These are phyloP conservation scores for Hygrophorus pudorinus DNA, from an alignment of 768 basidiomycete genomes.

Conservation along the genomic window DNA sequence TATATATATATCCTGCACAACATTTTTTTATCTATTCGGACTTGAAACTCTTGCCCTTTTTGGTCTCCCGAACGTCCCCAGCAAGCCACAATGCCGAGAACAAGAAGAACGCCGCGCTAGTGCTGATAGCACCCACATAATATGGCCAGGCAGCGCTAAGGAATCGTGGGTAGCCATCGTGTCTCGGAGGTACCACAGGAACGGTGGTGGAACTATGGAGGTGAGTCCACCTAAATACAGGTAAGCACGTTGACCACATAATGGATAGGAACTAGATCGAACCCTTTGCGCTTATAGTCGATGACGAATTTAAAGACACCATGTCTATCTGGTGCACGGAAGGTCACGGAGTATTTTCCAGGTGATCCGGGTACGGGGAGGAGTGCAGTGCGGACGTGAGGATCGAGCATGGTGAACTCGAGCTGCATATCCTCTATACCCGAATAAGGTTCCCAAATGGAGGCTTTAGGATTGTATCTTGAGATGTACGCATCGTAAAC, in stretches of 20 bases:
- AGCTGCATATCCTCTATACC: slow-evolving; percentile 75
- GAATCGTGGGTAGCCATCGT: slow-evolving; percentile 95
- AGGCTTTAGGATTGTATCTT: slow-evolving; percentile 43
- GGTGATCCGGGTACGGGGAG: slow-evolving; percentile 43
- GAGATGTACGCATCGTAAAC: slow-evolving; percentile 69
- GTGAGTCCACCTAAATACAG: slow-evolving; percentile 51
- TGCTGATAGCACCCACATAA: slow-evolving; percentile 85
- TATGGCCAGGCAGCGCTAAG: slow-evolving; percentile 95
- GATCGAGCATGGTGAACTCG: slow-evolving; percentile 98
- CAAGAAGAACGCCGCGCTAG: slow-evolving; percentile 72
- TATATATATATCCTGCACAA: background rate
- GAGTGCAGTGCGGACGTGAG: slow-evolving; percentile 81
- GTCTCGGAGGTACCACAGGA: slow-evolving; percentile 84
- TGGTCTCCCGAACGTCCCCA: slow-evolving; percentile 62
- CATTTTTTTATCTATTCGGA: slow-evolving; percentile 24
- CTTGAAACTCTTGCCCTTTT: slow-evolving; percentile 37
- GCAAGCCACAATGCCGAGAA: slow-evolving; percentile 86
- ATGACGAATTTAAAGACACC: slow-evolving; percentile 98
- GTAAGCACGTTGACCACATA: slow-evolving; percentile 1
- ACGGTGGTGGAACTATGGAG: slow-evolving; percentile 67
- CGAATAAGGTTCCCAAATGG: slow-evolving; percentile 64
- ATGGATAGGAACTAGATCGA: slow-evolving; percentile 16
- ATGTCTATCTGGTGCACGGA: slow-evolving; percentile 90
- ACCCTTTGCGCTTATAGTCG: slow-evolving; percentile 86
- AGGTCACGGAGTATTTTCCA: slow-evolving; percentile 69